Conservation (phyloP, 306 rosid species). For the Ammopiptanthus mongolicus region DNA sequence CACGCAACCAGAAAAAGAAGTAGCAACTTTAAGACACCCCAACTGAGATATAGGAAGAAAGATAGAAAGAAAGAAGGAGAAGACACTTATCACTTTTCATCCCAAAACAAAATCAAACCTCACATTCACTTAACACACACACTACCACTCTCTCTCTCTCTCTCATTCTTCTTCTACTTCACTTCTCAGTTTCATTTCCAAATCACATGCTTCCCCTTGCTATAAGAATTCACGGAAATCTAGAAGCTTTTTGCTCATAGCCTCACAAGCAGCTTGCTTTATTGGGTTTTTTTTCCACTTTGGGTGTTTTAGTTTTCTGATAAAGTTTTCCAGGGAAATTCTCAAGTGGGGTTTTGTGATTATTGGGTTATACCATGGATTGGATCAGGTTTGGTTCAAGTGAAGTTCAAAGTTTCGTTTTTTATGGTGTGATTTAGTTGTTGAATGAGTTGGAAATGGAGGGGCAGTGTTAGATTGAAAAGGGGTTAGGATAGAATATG, state of each 20-base stretch:
- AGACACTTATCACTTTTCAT: slow-evolving; percentile 4
- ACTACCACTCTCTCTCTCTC: background rate
- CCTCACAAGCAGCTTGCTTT: slow-evolving; percentile 32
- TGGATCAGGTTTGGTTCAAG: slow-evolving; percentile 33
- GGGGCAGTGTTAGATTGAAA: slow-evolving; percentile 24
- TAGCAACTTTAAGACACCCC: slow-evolving; percentile 24
- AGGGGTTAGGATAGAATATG: slow-evolving; percentile 45
- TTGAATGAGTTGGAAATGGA: slow-evolving; percentile 33
- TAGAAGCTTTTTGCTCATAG: slow-evolving; percentile 2
- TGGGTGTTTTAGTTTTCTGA: background rate
- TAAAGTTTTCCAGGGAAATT: background rate
- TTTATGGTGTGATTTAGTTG: slow-evolving; percentile 20
- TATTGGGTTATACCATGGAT: slow-evolving; percentile 32
- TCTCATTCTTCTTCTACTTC: slow-evolving; percentile 2
- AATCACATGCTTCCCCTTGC: slow-evolving; percentile 20
- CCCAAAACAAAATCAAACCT: background rate
- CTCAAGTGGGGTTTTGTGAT: background rate
- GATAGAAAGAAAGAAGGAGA: background rate
- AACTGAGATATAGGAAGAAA: slow-evolving; percentile 2
- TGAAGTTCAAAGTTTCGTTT: slow-evolving; percentile 21
- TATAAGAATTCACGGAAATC: slow-evolving; percentile 30
- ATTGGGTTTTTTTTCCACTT: background rate
- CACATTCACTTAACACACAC: background rate
- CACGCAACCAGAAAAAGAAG: slow-evolving; percentile 48
- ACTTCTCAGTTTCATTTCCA: background rate